phyloP scores from a whole-genome alignment of 2,329 filamentous ascomycete species.

The Raffaelea deltoideospora region DNA sequence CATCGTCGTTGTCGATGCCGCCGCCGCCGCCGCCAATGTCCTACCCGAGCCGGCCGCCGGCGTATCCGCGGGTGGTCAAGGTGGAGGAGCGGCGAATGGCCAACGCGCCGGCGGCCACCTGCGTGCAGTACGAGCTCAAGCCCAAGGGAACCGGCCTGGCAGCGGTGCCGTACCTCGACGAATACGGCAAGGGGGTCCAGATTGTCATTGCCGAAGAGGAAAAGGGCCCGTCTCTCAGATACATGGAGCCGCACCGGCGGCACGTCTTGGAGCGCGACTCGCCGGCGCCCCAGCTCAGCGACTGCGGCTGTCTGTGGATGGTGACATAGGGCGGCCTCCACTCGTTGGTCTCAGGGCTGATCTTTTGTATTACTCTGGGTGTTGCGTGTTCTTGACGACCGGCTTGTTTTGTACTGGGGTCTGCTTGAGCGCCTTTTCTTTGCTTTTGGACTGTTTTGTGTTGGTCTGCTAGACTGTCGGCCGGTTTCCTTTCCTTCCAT shows the following conservation, averaged over 20 bases:
- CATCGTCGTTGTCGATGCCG: conserved; percentile 3
- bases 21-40: too few species aligned
- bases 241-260: too few species aligned
- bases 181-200: conserved; percentile 23
- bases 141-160: conserved; percentile 17
- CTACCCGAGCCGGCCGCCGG: too few species aligned
- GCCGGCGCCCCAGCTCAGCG: conserved; percentile 29
- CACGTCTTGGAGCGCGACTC: too few species aligned
- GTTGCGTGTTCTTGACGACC: too few species aligned
- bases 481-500: too few species aligned
- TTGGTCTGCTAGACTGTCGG: neutral
- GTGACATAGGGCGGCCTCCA: conserved; percentile 18
- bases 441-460: neutral
- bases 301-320: conserved; percentile 40
- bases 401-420: too few species aligned
- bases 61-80: conserved; percentile 38
- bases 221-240: conserved; percentile 7
- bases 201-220: conserved; percentile 29
- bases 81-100: conserved; percentile 35
- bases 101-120: conserved; percentile 22
- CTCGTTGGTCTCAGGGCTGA: neutral
- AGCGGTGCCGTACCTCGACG: conserved; percentile 20
- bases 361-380: neutral
- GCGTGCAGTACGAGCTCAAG: conserved; percentile 32
- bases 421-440: too few species aligned